These are phyloP conservation scores for Ophiognomonia clavigignenti-juglandacearum DNA, from an alignment of 2,329 filamentous ascomycete genomes.

Conservation along the genomic window DNA sequence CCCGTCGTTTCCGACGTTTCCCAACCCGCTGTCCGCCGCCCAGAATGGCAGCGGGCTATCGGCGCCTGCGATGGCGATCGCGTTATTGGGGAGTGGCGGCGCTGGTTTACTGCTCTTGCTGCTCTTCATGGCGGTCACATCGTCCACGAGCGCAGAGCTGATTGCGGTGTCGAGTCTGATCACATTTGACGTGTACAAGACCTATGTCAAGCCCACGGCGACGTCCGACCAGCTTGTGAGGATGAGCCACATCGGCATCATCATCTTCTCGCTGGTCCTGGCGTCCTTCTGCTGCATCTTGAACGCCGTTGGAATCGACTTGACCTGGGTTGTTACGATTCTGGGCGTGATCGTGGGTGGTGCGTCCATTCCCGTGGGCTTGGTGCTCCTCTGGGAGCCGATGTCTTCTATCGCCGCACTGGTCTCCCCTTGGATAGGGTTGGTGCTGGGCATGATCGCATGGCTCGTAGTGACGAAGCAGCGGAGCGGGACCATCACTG, in stretches of 20 bases:
- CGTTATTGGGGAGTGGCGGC: slow-evolving; percentile 31
- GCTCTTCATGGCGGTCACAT: slow-evolving; percentile 44
- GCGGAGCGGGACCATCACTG: slow-evolving; percentile 28
- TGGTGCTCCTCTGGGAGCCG: slow-evolving; percentile 32
- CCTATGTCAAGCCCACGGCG: slow-evolving; percentile 30
- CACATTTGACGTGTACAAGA: slow-evolving; percentile 35
- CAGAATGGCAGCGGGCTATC: slow-evolving; percentile 28
- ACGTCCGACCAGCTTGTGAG: slow-evolving; percentile 26
- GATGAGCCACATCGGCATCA: slow-evolving; percentile 29
- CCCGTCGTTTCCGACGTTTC: slow-evolving; percentile 26
- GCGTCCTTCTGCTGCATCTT: slow-evolving; percentile 30
- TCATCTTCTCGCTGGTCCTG: slow-evolving; percentile 27
- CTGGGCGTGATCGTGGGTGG: slow-evolving; percentile 35
- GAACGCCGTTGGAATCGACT: slow-evolving; percentile 30
- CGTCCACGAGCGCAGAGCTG: slow-evolving; percentile 36
- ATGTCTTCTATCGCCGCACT: slow-evolving; percentile 33
- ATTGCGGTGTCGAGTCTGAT: slow-evolving; percentile 34
- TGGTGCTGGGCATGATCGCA: slow-evolving; percentile 26
- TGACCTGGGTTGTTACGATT: slow-evolving; percentile 35
- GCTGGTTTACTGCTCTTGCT: slow-evolving; percentile 32
- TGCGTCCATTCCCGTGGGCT: slow-evolving; percentile 28
- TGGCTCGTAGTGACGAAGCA: slow-evolving; percentile 33
- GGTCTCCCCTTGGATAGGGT: slow-evolving; percentile 29
- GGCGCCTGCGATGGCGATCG: slow-evolving; percentile 26
- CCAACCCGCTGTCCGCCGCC: slow-evolving; percentile 23